A percentile compares a stretch with the other conserved stretches of the same genome.
These are phyloP conservation scores for Ceratocystis eucalypticola DNA, from an alignment of 2,329 filamentous ascomycete species.

Conservation along the genomic window DNA sequence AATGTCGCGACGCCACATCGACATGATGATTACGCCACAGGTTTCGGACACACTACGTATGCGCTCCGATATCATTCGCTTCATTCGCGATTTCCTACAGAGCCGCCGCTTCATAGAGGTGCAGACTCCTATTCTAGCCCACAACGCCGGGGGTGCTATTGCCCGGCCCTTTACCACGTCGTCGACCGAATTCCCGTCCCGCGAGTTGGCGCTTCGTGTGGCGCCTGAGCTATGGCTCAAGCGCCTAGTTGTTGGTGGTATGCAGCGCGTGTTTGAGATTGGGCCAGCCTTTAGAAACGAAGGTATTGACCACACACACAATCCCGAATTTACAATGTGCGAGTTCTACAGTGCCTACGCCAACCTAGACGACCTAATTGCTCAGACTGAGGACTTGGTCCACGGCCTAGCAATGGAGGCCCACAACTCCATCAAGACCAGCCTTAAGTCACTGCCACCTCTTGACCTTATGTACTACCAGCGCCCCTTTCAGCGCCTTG, in stretches of 20 bases:
- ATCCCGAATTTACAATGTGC: constrained; percentile 94
- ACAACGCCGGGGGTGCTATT: constrained; percentile 70
- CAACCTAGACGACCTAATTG: constrained; percentile 60
- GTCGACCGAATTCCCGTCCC: constrained; percentile 61
- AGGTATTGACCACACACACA: constrained; percentile 79
- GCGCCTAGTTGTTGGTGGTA: constrained; percentile 73
- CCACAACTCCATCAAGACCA: constrained; percentile 32
- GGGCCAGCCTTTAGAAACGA: constrained; percentile 89
- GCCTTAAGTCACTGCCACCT: constrained; percentile 34
- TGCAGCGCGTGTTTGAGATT: constrained; percentile 85
- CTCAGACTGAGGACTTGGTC: constrained; percentile 60
- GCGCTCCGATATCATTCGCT: constrained; percentile 59
- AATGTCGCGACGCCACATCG: constrained; percentile 67
- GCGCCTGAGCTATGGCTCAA: constrained; percentile 95
- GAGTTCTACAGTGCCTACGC: constrained; percentile 90
- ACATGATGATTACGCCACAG: constrained; percentile 63
- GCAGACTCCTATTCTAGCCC: constrained; percentile 75
- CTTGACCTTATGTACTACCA: constrained; percentile 36
- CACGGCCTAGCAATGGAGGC: constrained; percentile 42
- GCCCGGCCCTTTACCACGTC: constrained; percentile 75
- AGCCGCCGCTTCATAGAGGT: constrained; percentile 68
- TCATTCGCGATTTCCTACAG: constrained; percentile 61
- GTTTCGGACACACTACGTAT: constrained; percentile 57
- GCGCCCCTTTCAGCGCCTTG: constrained; percentile 51
- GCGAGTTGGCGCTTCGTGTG: constrained; percentile 64